Evolutionary conservation across 2,329 filamentous ascomycete species (phyloP).

Genomic region (Albophoma yamanashiensis): DNA sequence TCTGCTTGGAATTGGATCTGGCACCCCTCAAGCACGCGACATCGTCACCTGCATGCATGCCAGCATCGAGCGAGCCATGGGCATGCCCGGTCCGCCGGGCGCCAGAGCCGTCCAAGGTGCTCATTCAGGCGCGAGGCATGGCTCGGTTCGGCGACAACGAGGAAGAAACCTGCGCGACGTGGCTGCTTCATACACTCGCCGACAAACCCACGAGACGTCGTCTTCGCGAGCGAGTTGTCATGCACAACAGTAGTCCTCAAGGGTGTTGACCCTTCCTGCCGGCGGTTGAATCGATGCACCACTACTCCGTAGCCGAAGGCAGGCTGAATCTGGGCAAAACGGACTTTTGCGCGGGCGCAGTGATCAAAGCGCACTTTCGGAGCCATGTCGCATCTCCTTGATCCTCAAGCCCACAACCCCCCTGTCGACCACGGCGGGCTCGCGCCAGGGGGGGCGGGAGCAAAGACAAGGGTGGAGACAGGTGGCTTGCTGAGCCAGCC

Average conservation of each 20-base stretch:
- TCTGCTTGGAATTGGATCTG: neutral
- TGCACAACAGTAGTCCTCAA: neutral
- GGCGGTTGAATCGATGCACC: neutral
- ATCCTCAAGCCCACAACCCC: neutral
- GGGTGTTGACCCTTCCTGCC: neutral
- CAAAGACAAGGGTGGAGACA: constrained; percentile 4
- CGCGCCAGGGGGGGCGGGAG: neutral
- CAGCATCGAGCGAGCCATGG: neutral
- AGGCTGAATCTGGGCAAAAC: neutral
- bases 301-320: neutral
- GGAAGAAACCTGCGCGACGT: neutral
- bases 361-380: neutral
- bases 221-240: neutral
- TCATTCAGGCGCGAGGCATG: neutral
- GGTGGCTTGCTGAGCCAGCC: constrained; percentile 13
- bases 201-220: neutral
- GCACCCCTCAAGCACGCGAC: neutral
- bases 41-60: neutral
- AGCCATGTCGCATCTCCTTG: neutral
- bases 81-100: neutral
- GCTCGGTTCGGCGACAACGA: neutral
- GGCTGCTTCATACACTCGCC: neutral
- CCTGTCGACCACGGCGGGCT: neutral
- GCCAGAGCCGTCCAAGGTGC: neutral
- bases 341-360: neutral